Evolutionary conservation across 768 basidiomycete genomes (phyloP), one percentile per base, ranked within the genome.

Genomic region (Russula emetica): DNA sequence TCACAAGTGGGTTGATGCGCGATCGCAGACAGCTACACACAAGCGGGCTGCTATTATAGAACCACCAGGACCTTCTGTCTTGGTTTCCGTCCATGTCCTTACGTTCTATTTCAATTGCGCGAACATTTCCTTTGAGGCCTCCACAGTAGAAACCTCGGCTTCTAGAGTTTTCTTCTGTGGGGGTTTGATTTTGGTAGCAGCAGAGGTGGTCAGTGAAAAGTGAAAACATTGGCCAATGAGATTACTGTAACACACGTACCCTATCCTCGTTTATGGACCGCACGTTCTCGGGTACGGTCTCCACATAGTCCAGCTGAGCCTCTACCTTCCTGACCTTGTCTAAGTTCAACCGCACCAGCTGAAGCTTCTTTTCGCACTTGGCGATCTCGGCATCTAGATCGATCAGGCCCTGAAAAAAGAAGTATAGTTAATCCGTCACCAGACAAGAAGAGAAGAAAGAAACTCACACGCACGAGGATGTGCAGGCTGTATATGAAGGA

Each of bases 301-400:
- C 80, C 70, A 83, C 83, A 72, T 98, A 97, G 70, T 91, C 88
- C 1, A 86, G 77, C 67, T 90, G 86, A 2, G 82, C 78, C 66
- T 87, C 83, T 20, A 85, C 72, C 74, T 94, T 95, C 63, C 77
- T 69, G 42, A 96, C 77, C 78, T 97, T 98, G 59, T 87, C 84
- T 49, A 90, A 76, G 67, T 84, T 87, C 56, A 90, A 66, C 58
- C 80, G 78, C 2, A 84, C 86, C 11, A 94, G 76, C 44, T 87
- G 83, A 2, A 91, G 81, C 76, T 95, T 97, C 83, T 97, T 98
- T 71, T 92, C 85, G 65, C 88, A 86, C 75, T 95, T 98, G 45
- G 82, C 78, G 51, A 97, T 89, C 75, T 98, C 96, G 2, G 83
- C 84, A 52, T 92, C 87, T 7, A 96, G 77, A 75, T 98, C 89